These are phyloP conservation scores for Corrigiola litoralis DNA, from an alignment of 179 eudicot species.

Conservation along the genomic window DNA sequence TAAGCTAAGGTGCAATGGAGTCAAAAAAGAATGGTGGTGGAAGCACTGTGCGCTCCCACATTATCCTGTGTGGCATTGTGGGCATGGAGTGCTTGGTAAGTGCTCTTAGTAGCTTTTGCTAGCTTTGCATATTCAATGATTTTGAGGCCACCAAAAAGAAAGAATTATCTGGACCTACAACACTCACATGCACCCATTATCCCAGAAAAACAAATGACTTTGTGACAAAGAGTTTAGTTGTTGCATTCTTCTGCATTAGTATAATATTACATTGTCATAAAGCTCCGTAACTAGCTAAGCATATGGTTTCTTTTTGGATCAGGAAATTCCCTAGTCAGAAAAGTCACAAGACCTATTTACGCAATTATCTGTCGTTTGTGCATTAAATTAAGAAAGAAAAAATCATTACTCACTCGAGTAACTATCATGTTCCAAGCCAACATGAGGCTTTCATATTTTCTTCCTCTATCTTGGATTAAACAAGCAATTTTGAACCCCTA, in stretches of 20 bases:
- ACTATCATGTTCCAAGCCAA: too few relatives aligned
- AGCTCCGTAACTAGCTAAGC: neutral
- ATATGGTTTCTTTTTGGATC: slow-evolving; percentile 16
- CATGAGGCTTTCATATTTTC: too few relatives aligned
- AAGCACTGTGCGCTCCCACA: too few relatives aligned
- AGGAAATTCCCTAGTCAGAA: slow-evolving; percentile 16
- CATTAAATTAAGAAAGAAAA: too few relatives aligned
- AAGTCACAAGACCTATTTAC: slow-evolving; percentile 4
- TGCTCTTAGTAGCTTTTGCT: slow-evolving; percentile 15
- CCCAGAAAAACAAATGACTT: slow-evolving; percentile 19
- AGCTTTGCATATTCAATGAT: slow-evolving; percentile 10
- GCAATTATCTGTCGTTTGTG: slow-evolving; percentile 7
- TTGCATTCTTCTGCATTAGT: slow-evolving; percentile 13
- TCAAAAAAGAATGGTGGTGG: too few relatives aligned
- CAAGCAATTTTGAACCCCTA: too few relatives aligned
- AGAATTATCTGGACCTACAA: slow-evolving; percentile 24
- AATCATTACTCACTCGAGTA: too few relatives aligned
- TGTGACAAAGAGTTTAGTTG: slow-evolving; percentile 27
- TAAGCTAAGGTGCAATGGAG: too few relatives aligned
- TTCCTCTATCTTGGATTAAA: too few relatives aligned
- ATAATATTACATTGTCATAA: slow-evolving; percentile 6
- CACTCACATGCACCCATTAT: slow-evolving; percentile 33
- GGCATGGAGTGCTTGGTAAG: slow-evolving; percentile 23
- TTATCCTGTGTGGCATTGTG: slow-evolving; percentile 17
- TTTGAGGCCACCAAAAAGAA: slow-evolving; percentile 25